A percentile compares a stretch with the other conserved stretches of the same genome.
These are phyloP conservation scores for Pseudogymnoascus sp. DNA, from an alignment of 2,329 filamentous ascomycete genomes.

Conservation along the genomic window DNA sequence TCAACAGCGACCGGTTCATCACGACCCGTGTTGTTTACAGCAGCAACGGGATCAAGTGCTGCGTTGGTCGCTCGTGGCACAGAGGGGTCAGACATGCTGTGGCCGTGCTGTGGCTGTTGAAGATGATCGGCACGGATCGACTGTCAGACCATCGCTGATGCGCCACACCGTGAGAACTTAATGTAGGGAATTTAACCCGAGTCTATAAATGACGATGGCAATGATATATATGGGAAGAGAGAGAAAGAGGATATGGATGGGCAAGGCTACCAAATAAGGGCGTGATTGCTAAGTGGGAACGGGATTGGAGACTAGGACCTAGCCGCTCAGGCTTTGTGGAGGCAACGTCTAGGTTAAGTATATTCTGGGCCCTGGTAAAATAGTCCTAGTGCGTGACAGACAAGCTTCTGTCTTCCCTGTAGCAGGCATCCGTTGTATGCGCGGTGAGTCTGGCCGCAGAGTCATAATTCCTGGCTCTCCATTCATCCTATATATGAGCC, in stretches of 20 bases:
- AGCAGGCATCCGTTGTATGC: background rate
- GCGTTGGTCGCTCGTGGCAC: background rate
- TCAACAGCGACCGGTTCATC: constrained; percentile 16
- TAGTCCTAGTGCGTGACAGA: background rate
- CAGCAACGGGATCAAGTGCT: constrained; percentile 13
- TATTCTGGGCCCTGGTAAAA: background rate
- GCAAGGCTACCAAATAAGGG: background rate
- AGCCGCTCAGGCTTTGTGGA: background rate
- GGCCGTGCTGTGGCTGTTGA: constrained; percentile 2
- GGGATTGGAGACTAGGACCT: background rate
- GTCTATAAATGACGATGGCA: background rate
- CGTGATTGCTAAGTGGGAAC: background rate
- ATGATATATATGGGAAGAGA: background rate
- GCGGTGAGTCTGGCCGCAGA: background rate
- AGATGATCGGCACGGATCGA: background rate
- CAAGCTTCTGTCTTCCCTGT: background rate
- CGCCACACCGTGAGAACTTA: background rate
- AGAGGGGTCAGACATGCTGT: background rate
- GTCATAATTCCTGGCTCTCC: background rate
- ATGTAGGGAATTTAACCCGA: background rate
- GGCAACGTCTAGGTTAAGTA: background rate
- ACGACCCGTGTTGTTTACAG: constrained; percentile 14
- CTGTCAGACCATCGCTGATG: constrained; percentile 1
- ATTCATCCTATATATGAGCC: background rate
- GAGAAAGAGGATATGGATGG: background rate